Percentiles rank a stretch among this genome's conserved stretches.
phyloP scores from a whole-genome alignment of 2,329 filamentous ascomycete species.

The Xylaria sp. region DNA sequence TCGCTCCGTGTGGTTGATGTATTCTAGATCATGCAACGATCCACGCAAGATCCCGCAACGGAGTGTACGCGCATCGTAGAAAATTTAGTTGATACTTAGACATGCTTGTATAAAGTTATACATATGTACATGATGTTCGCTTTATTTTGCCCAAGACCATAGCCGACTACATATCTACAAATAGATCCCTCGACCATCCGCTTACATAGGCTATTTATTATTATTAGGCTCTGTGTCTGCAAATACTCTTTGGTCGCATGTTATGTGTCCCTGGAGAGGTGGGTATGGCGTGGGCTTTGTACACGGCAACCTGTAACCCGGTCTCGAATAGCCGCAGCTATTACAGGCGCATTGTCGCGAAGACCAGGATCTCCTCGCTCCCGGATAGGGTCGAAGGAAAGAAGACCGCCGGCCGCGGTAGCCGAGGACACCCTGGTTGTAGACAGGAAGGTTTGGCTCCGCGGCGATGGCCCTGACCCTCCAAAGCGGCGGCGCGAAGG shows the following conservation, averaged over 20 bases:
- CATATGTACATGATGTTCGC: neutral
- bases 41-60: neutral
- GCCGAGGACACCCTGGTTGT: conserved; percentile 38
- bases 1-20: neutral
- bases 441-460: conserved; percentile 34
- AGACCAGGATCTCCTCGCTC: neutral
- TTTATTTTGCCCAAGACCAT: neutral
- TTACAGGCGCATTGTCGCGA: neutral
- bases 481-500: conserved; percentile 54
- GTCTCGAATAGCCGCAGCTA: neutral
- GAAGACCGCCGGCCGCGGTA: conserved; percentile 33
- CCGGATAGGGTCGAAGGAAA: conserved; percentile 7
- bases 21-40: neutral
- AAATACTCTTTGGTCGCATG: neutral
- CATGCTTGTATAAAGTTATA: neutral
- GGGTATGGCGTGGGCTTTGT: neutral
- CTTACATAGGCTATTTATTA: neutral
- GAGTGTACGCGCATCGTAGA: neutral
- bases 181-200: neutral
- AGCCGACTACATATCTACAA: neutral
- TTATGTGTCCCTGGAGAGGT: neutral
- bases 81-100: neutral
- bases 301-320: neutral
- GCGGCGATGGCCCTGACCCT: conserved; percentile 50
- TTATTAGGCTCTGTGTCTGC: neutral